phyloP scores from a whole-genome alignment of 306 rosid genomes.

The Castanea crenata region DNA sequence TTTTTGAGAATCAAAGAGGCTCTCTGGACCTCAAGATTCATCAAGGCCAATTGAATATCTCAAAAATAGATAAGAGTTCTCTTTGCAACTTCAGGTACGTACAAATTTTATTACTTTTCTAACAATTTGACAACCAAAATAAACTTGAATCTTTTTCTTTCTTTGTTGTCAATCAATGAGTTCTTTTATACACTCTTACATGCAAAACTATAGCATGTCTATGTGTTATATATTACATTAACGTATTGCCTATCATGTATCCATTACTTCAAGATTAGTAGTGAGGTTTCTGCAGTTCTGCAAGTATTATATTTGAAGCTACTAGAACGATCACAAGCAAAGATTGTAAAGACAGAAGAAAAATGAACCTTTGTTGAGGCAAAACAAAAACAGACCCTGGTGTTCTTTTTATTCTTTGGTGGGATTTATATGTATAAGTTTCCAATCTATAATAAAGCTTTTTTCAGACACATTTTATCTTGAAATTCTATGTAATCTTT shows the following conservation, averaged over 20 bases:
- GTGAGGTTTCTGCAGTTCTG: neutral
- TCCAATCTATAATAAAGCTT: no score
- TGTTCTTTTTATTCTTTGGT: no score
- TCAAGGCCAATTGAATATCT: neutral
- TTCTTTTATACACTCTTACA: neutral
- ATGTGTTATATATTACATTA: neutral
- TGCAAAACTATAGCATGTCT: no score
- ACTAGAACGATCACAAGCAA: neutral
- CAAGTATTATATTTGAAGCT: neutral
- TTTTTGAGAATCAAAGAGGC: conserved; percentile 15
- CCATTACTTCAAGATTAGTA: neutral
- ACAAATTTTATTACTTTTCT: neutral
- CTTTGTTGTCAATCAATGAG: neutral
- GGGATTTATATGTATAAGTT: no score
- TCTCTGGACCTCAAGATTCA: conserved; percentile 27
- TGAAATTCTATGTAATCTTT: no score
- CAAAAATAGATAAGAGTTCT: neutral
- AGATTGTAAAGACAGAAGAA: neutral
- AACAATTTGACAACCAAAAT: neutral
- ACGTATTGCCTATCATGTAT: neutral
- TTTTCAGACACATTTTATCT: no score
- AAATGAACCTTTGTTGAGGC: no score
- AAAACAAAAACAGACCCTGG: no score
- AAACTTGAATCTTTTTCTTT: neutral
- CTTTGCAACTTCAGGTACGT: conserved; percentile 35